A percentile compares a stretch with the other conserved stretches of the same genome.
These are phyloP conservation scores for Ustilago trichophora DNA, from an alignment of 1,284 basidiomycete genomes.

Conservation along the genomic window DNA sequence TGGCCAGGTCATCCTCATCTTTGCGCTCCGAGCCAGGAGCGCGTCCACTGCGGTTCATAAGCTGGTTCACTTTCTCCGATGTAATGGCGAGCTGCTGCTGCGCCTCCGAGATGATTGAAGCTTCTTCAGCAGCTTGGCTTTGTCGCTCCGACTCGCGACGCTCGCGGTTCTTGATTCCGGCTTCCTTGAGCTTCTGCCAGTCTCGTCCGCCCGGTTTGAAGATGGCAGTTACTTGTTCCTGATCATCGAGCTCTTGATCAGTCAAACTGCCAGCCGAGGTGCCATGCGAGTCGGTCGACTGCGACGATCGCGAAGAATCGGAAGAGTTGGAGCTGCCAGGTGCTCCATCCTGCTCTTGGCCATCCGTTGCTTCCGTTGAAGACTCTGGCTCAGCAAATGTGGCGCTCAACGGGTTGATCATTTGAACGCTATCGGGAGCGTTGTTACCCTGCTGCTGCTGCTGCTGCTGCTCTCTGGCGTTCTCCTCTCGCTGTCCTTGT, in stretches of 20 bases:
- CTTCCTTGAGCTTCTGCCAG: conserved; percentile 58
- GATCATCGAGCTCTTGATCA: conserved; percentile 39
- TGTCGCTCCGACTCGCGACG: conserved; percentile 41
- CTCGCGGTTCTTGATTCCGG: conserved; percentile 45
- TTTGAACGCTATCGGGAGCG: conserved; percentile 3
- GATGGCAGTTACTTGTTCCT: conserved; percentile 57
- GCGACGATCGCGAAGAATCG: conserved; percentile 37
- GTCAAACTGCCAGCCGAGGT: conserved; percentile 31
- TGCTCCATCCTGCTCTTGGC: conserved; percentile 27
- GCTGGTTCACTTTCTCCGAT: conserved; percentile 52
- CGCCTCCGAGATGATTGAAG: conserved; percentile 40
- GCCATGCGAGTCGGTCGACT: conserved; percentile 25
- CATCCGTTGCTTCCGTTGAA: conserved; percentile 1
- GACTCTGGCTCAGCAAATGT: conserved; percentile 37
- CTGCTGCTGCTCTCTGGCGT: conserved; percentile 2
- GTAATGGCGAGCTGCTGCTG: conserved; percentile 49
- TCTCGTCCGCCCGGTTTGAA: conserved; percentile 53
- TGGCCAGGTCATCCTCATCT: conserved; percentile 55
- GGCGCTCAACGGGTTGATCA: conserved; percentile 36
- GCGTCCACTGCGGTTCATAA: conserved; percentile 46
- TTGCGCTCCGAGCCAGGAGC: too few species aligned
- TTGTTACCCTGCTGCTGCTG: too few species aligned
- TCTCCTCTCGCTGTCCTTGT: too few species aligned
- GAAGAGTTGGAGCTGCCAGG: conserved; percentile 35
- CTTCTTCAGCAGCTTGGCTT: conserved; percentile 16